Evolutionary conservation across 176 grass and related monocot genomes (phyloP).

Genomic region (Ensete glaucum): DNA sequence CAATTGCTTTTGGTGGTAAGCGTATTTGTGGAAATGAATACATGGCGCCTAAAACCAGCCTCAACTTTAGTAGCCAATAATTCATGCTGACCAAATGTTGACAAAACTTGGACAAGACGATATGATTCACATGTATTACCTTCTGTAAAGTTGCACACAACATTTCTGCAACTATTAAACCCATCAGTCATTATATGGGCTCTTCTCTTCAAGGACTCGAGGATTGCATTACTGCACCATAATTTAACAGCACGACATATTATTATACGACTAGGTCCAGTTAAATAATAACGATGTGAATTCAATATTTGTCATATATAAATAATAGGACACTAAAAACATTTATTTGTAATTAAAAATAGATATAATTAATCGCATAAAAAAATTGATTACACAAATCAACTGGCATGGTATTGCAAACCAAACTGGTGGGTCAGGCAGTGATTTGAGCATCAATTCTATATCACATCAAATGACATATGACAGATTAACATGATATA

Average conservation of each 20-base stretch:
- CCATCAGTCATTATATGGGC: constrained; percentile 94
- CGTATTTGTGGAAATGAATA: constrained; percentile 98
- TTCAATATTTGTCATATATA: background rate
- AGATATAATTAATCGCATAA: too few species aligned
- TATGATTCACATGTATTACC: constrained; percentile 29
- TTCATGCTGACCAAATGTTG: background rate
- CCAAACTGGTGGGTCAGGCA: too few species aligned
- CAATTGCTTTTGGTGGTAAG: constrained; percentile 71
- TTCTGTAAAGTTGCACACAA: constrained; percentile 96
- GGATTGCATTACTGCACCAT: constrained; percentile 64
- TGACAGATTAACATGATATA: too few species aligned
- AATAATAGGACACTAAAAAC: too few species aligned
- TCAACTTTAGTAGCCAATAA: background rate
- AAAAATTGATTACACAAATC: too few species aligned
- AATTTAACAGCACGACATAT: constrained; percentile 21
- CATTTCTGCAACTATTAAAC: constrained; percentile 97
- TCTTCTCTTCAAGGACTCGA: constrained; percentile 79
- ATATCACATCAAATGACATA: too few species aligned
- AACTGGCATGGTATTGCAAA: too few species aligned
- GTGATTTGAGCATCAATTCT: too few species aligned
- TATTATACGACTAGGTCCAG: background rate
- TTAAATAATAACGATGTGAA: background rate
- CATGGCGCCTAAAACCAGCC: constrained; percentile 74
- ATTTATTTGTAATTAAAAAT: too few species aligned
- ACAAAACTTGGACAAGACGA: background rate